Percentiles rank a stretch among this genome's conserved stretches.
phyloP scores from a whole-genome alignment of 805 yeast genomes.

The Candida ascalaphidarum region DNA sequence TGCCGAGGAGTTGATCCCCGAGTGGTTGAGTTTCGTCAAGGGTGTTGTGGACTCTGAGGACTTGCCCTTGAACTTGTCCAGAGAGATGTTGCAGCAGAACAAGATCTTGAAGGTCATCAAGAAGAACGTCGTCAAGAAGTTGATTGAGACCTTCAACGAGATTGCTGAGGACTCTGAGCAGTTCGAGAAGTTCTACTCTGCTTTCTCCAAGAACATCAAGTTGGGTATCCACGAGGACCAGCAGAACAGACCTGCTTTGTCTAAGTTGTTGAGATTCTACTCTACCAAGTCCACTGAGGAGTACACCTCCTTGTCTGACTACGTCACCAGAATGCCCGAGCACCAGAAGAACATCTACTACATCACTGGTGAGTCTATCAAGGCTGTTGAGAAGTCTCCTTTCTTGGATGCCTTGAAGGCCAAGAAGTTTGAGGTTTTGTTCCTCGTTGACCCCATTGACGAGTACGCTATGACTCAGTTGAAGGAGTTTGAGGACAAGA shows the following conservation, averaged over 20 bases:
- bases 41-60: constrained; percentile 99
- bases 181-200: constrained; percentile 96
- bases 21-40: constrained; percentile 93
- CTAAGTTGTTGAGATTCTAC: constrained; percentile 94
- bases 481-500: constrained; percentile 99
- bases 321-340: constrained; percentile 99
- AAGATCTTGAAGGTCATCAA: constrained; percentile 98
- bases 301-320: constrained; percentile 89
- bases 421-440: constrained; percentile 95
- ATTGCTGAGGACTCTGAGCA: constrained; percentile 98
- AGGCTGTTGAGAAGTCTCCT: constrained; percentile 98
- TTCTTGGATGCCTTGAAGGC: constrained; percentile 98
- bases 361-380: constrained; percentile 97
- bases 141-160: constrained; percentile 97
- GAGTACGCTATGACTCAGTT: constrained; percentile 99
- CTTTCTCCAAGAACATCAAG: constrained; percentile 96
- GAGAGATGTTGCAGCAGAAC: constrained; percentile 99
- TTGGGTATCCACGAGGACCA: constrained; percentile 99
- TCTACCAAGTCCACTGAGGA: constrained; percentile 95
- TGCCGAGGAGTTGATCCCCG: constrained; percentile 98
- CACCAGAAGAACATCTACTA: constrained; percentile 99
- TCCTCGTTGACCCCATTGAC: constrained; percentile 98
- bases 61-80: constrained; percentile 97
- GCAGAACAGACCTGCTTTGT: constrained; percentile 92
- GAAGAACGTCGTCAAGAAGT: constrained; percentile 98